phyloP scores from a whole-genome alignment of 768 basidiomycete species.

The Mycena latifolia region DNA sequence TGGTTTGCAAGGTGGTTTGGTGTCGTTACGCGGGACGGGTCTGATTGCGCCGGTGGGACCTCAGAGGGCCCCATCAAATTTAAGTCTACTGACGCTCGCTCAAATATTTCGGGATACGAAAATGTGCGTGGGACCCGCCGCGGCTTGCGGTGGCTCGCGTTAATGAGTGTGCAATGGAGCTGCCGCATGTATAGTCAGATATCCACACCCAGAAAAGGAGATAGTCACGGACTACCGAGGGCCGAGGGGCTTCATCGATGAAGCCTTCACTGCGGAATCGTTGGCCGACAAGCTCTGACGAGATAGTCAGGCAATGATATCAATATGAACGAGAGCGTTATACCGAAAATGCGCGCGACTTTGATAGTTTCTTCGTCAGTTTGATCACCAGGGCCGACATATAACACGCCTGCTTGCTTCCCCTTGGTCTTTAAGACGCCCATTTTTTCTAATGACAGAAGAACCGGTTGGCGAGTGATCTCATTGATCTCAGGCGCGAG shows the following conservation, averaged over 20 bases:
- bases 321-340: not conserved
- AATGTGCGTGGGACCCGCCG: conserved; percentile 45
- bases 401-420: conserved; percentile 65
- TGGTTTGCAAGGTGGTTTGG: too few species aligned
- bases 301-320: not conserved
- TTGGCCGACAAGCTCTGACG: conserved; percentile 25
- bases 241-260: conserved; percentile 46
- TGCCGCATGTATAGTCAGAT: conserved; percentile 33
- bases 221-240: conserved; percentile 58
- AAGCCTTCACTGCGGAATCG: conserved; percentile 34
- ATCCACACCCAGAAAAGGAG: not conserved
- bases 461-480: conserved; percentile 46
- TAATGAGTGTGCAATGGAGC: conserved; percentile 66
- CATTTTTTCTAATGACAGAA: conserved; percentile 57
- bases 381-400: conserved; percentile 60
- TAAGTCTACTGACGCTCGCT: conserved; percentile 6
- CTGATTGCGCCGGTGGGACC: too few species aligned
- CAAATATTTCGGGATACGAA: conserved; percentile 53
- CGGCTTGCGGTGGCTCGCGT: conserved; percentile 59
- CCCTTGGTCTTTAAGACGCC: conserved; percentile 58
- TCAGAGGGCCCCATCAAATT: not conserved
- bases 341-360: conserved; percentile 27
- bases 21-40: too few species aligned
- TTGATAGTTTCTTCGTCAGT: conserved; percentile 39
- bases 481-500: conserved; percentile 57